Conservation (phyloP, 2,329 filamentous ascomycete genomes). For the Massarina eburnea region DNA sequence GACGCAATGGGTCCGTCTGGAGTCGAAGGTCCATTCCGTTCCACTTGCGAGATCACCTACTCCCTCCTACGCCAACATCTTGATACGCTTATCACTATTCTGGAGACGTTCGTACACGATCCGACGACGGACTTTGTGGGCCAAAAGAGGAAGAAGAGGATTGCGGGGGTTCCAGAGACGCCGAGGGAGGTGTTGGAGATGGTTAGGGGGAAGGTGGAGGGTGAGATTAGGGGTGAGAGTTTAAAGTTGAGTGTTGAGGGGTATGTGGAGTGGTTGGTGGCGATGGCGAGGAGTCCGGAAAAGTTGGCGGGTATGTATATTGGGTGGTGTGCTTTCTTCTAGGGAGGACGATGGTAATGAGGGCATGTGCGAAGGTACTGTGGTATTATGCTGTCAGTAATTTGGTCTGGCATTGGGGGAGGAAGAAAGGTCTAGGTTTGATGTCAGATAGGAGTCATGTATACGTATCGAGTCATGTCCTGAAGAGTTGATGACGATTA, state of each 20-base stretch:
- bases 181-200: slow-evolving; percentile 83
- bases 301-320: slow-evolving; percentile 96
- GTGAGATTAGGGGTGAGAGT: slow-evolving; percentile 80
- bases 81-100: slow-evolving; percentile 94
- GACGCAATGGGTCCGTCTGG: slow-evolving; percentile 95
- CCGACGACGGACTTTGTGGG: slow-evolving; percentile 89
- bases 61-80: slow-evolving; percentile 84
- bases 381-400: no score
- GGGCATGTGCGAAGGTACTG: no score
- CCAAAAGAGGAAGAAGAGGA: slow-evolving; percentile 62
- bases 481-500: no score
- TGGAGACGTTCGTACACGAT: slow-evolving; percentile 97
- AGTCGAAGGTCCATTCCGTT: slow-evolving; percentile 87
- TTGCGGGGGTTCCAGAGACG: slow-evolving; percentile 63
- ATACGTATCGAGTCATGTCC: no score
- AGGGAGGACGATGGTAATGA: no score
- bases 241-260: slow-evolving; percentile 94
- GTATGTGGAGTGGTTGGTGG: slow-evolving; percentile 93
- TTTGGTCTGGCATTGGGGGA: no score
- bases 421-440: no score
- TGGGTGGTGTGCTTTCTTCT: slow-evolving; percentile 80
- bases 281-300: slow-evolving; percentile 75
- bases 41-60: slow-evolving; percentile 86
- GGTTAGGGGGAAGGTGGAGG: slow-evolving; percentile 83
- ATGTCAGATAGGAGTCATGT: no score